Conservation (phyloP, 2,329 filamentous ascomycete species). For the Ambrosiella beaveri region DNA sequence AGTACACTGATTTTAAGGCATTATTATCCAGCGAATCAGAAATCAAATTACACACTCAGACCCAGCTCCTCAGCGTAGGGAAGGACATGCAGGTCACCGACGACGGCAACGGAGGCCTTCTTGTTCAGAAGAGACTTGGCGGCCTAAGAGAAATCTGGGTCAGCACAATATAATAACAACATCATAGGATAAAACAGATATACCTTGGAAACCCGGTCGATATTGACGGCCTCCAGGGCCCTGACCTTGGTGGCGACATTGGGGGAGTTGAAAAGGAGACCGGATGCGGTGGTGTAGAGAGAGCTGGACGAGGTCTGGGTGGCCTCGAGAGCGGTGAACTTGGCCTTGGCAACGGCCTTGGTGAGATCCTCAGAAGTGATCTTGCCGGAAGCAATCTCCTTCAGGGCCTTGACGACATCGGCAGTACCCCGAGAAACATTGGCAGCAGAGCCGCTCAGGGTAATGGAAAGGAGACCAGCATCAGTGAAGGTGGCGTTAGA, state of each 20-base stretch:
- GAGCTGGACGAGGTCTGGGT: slow-evolving; percentile 63
- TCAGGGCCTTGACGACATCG: slow-evolving; percentile 63
- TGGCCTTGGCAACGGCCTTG: slow-evolving; percentile 84
- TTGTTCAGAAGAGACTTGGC: slow-evolving; percentile 74
- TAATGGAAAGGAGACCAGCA: slow-evolving; percentile 73
- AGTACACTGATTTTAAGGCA: slow-evolving; percentile 14
- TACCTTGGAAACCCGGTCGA: slow-evolving; percentile 44
- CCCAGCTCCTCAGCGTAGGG: slow-evolving; percentile 91
- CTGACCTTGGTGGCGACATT: slow-evolving; percentile 68
- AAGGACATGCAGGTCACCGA: slow-evolving; percentile 80
- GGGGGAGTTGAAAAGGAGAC: slow-evolving; percentile 65
- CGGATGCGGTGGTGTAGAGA: slow-evolving; percentile 68
- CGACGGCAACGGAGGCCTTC: slow-evolving; percentile 76
- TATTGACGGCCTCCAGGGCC: slow-evolving; percentile 62
- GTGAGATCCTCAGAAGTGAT: slow-evolving; percentile 70
- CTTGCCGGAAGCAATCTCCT: slow-evolving; percentile 59
- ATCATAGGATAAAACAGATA: background rate
- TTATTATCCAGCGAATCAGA: slow-evolving; percentile 13
- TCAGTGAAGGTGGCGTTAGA: slow-evolving; percentile 81
- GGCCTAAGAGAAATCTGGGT: slow-evolving; percentile 37
- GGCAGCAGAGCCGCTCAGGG: slow-evolving; percentile 56
- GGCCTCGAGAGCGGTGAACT: slow-evolving; percentile 75
- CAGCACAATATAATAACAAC: slow-evolving; percentile 14
- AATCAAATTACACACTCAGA: slow-evolving; percentile 62
- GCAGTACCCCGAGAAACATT: slow-evolving; percentile 58